Evolutionary conservation across 1,139 yeast species (phyloP).

Genomic region (Nakaseomyces delphensis): DNA sequence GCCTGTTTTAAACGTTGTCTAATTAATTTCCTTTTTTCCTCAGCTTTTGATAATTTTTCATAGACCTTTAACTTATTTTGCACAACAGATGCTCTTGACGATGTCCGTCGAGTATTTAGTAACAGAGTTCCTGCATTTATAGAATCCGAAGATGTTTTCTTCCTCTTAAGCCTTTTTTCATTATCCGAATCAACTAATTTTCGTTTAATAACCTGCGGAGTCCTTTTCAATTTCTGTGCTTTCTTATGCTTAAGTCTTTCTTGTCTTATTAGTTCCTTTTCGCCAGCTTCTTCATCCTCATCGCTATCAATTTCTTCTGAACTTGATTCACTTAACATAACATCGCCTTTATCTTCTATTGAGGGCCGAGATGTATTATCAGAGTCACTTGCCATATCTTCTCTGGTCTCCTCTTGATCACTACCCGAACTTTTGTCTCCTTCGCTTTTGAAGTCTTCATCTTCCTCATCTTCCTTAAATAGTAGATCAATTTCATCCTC

Average conservation of each 20-base stretch:
- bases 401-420: conserved; percentile 18
- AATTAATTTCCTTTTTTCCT: conserved; percentile 49
- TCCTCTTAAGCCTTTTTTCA: conserved; percentile 16
- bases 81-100: conserved; percentile 71
- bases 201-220: conserved; percentile 42
- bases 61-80: conserved; percentile 72
- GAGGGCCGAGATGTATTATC: conserved; percentile 13
- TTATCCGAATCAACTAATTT: conserved; percentile 19
- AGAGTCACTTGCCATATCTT: conserved; percentile 14
- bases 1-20: conserved; percentile 29
- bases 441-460: conserved; percentile 54
- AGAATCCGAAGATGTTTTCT: conserved; percentile 19
- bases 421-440: conserved; percentile 19
- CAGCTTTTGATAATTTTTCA: conserved; percentile 62
- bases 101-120: conserved; percentile 52
- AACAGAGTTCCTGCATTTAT: conserved; percentile 43
- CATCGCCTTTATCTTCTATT: conserved; percentile 36
- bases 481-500: conserved; percentile 67
- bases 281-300: conserved; percentile 57
- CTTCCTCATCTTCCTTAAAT: conserved; percentile 80
- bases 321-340: conserved; percentile 38
- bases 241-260: conserved; percentile 40
- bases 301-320: conserved; percentile 29
- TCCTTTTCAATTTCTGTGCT: conserved; percentile 33
- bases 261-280: conserved; percentile 48